Evolutionary conservation across 805 yeast genomes (phyloP).

Genomic region (Pichia scutulata): DNA sequence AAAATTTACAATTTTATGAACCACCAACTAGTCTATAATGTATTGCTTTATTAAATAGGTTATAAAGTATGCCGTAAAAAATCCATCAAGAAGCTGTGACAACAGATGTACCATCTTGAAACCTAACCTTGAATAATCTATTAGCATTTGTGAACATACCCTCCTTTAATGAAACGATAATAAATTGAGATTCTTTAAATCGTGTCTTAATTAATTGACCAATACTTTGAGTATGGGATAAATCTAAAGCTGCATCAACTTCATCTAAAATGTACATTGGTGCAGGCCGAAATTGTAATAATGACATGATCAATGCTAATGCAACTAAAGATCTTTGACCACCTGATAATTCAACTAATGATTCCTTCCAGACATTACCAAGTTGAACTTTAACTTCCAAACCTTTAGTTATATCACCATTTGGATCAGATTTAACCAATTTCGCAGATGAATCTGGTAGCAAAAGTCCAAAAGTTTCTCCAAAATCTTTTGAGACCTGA

Average conservation of each 20-base stretch:
- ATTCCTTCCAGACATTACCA: conserved; percentile 93
- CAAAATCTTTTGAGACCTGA: conserved; percentile 84
- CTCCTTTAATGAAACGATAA: conserved; percentile 92
- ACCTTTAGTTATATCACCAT: conserved; percentile 74
- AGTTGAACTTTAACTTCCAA: conserved; percentile 82
- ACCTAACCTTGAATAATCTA: conserved; percentile 83
- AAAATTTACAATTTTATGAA: neutral
- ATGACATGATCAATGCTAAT: conserved; percentile 81
- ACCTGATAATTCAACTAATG: conserved; percentile 90
- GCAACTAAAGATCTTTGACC: conserved; percentile 97
- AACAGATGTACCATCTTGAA: conserved; percentile 94
- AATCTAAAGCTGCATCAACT: conserved; percentile 96
- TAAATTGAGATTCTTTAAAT: conserved; percentile 92
- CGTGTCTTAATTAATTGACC: conserved; percentile 94
- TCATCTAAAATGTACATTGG: conserved; percentile 98
- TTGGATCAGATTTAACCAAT: conserved; percentile 71
- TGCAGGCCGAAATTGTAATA: conserved; percentile 92
- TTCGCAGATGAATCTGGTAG: conserved; percentile 88
- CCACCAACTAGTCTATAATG: neutral
- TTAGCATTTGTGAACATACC: conserved; percentile 98
- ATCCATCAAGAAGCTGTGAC: conserved; percentile 56
- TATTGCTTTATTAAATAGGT: too few species aligned
- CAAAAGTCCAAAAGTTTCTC: conserved; percentile 79
- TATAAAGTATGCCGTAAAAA: neutral
- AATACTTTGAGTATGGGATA: conserved; percentile 94